Base-by-base conservation (phyloP, 805 yeast genomes). In the Candida pseudofarinosa region DNA sequence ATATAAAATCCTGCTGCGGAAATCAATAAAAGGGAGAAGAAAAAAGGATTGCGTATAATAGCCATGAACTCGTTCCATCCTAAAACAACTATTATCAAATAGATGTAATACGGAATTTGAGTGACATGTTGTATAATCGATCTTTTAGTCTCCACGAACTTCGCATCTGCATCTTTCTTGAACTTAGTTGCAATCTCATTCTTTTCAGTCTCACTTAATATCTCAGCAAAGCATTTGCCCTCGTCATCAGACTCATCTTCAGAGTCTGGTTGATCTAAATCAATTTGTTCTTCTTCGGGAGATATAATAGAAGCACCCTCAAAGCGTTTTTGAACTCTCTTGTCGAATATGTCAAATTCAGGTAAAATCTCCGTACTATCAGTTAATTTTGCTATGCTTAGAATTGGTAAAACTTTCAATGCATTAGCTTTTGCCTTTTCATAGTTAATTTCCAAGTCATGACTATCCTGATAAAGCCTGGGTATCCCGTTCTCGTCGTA, bases 21-120 rank as follows among this genome's bases (percentile, higher is more conserved):
- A 8, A 88, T 39, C 35, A 90, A 58, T 1, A 77, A 53, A 38
- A 89, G 59, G 4, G 85, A 71, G 50, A 90, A 80, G 52, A 85
- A 76, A n/a, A 91, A 54, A 40, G 99, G 97, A 58, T 87, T 90
- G 49, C 95, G 77, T 35, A 93, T 57, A 14, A 93, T 79, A 7
- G 93, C 84, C 85, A 89, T 77, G 51, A 93, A 83, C 70, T 93
- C 97, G 62, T 90, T 90, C 97, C 97, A 93, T 7, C 99, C 99
- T 17, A 93, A 69, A 3, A 86, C 80, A 2, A 85, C 61, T 18
- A 93, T 67, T 12, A 91, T 56, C 8, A 80, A 65, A 65, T 88
- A 89, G 44, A 93, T 79, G 70, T 84, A 93, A 50, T 81, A 70
- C 3, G 99, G 99, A 44, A 93, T 84, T 45, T 83, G 81, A 0